phyloP scores from a whole-genome alignment of 768 basidiomycete genomes.

The Psilocybe cubensis region DNA sequence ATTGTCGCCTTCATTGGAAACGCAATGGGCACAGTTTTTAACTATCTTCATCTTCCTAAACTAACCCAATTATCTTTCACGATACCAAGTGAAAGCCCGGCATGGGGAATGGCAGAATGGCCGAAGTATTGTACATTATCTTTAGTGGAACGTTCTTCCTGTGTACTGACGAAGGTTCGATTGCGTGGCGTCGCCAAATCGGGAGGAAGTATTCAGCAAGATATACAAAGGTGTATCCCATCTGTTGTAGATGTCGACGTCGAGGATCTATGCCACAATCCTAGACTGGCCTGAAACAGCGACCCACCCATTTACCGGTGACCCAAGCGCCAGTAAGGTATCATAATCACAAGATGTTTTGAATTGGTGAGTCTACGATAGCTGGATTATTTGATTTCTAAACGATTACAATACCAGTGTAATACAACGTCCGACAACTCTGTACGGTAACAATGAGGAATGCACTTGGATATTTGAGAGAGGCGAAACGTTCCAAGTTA shows the following conservation, averaged over 20 bases:
- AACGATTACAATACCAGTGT: constrained; percentile 28
- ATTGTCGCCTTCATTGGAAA: constrained; percentile 23
- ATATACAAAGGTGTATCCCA: constrained; percentile 10
- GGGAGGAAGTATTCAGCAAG: constrained; percentile 8
- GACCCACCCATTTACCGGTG: not conserved
- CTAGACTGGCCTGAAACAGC: too few relatives aligned
- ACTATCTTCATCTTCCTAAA: constrained; percentile 24
- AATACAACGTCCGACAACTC: constrained; percentile 26
- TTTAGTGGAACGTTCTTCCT: constrained; percentile 24
- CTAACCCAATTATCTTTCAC: constrained; percentile 21
- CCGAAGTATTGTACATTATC: constrained; percentile 19
- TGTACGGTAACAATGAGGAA: constrained; percentile 8
- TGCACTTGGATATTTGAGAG: not conserved
- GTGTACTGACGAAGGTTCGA: constrained; percentile 13
- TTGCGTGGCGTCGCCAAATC: constrained; percentile 17
- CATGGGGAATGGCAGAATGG: constrained; percentile 22
- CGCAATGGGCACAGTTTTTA: constrained; percentile 22
- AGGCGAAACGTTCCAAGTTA: not conserved
- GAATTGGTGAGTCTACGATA: constrained; percentile 7
- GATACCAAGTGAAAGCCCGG: constrained; percentile 25
- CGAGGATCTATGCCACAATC: too few relatives aligned
- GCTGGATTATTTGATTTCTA: constrained; percentile 18
- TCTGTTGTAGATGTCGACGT: constrained; percentile 7
- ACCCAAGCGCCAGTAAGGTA: not conserved
- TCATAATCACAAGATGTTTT: not conserved